Base-by-base conservation (phyloP, 495 filamentous ascomycete genomes). In the Trichoderma virens region DNA sequence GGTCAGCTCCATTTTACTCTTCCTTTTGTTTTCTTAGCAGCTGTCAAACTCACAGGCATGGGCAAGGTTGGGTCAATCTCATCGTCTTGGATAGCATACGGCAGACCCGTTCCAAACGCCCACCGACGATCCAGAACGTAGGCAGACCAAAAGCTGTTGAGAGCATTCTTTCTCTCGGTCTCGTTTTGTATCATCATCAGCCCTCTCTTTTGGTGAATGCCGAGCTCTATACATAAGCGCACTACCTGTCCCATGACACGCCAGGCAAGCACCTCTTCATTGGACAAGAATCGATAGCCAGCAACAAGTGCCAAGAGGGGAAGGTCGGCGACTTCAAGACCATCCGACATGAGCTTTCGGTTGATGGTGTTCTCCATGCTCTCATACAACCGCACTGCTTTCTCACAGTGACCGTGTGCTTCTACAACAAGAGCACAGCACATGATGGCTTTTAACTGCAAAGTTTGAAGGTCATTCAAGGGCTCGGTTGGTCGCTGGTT, bases 281-380 rank as follows among this genome's bases (percentile, higher is more conserved):
- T 90, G 25, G 83, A 85, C 61, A 93, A 86, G 66, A 91, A 96
- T 69, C 92, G 83, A 74, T 95, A 96, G 59, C 90, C 93, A 23
- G 89, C 90, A 64, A 88, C 82, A 65, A 96, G 79, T 2, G 84
- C 85, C 56, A 93, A 76, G 20, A 95, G 80, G n/a, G 88, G 84
- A 20, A 97, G 82, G 31, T 79, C 85, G 61, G 83, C 86, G 32
- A 92, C 77, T 60, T 88, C 85, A 27, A 86, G 82, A 18, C 83
- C 78, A 14, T 86, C 86, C 68, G 85, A 75, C 73, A 83, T 87
- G 20, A 96, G 72, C 70, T 83, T 87, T 59, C 82, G 83, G 67
- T 94, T 85, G 43, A 88, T 81, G n/a, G 82, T 81, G 23, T 82
- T 82, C 72, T 86, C 86, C 30, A 91, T 85, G 71, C 81, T 88